A percentile compares a stretch with the other conserved stretches of the same genome.
phyloP scores from a whole-genome alignment of 768 basidiomycete species.

The Clathrus columnatus region DNA sequence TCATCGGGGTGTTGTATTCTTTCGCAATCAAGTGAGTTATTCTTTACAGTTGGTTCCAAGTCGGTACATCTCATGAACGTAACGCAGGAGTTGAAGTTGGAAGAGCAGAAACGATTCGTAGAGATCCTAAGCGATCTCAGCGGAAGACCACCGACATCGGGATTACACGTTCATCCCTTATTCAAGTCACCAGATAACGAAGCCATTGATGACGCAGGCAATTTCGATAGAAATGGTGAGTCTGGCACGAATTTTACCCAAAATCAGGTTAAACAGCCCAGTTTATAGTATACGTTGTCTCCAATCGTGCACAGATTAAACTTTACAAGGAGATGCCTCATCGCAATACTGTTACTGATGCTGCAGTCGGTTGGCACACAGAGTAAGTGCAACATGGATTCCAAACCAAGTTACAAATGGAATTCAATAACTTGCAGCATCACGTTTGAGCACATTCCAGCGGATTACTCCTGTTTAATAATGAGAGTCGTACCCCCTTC shows the following conservation, averaged over 20 bases:
- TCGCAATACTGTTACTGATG: constrained; percentile 14
- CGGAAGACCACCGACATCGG: constrained; percentile 21
- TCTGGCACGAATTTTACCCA: neutral
- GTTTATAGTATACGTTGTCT: constrained; percentile 3
- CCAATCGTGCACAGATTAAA: neutral
- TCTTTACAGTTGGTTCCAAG: neutral
- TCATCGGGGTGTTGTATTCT: constrained; percentile 26
- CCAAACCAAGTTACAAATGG: neutral
- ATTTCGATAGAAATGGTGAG: constrained; percentile 4
- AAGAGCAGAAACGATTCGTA: constrained; percentile 21
- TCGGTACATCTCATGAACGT: neutral
- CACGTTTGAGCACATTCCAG: constrained; percentile 25
- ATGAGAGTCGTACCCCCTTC: constrained; percentile 24
- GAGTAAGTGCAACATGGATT: constrained; percentile 2
- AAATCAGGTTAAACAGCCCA: neutral
- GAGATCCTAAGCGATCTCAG: constrained; percentile 18
- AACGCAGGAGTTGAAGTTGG: constrained; percentile 15
- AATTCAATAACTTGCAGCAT: neutral
- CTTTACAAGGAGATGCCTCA: constrained; percentile 6
- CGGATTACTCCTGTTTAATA: constrained; percentile 23
- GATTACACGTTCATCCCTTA: constrained; percentile 23
- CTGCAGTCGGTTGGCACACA: constrained; percentile 18
- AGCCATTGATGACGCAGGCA: constrained; percentile 1
- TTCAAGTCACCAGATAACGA: constrained; percentile 21
- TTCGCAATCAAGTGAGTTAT: constrained; percentile 20